Percentiles rank a stretch among this genome's conserved stretches.
Conservation (phyloP, 1,284 basidiomycete species). For the Irpex lacteus region DNA sequence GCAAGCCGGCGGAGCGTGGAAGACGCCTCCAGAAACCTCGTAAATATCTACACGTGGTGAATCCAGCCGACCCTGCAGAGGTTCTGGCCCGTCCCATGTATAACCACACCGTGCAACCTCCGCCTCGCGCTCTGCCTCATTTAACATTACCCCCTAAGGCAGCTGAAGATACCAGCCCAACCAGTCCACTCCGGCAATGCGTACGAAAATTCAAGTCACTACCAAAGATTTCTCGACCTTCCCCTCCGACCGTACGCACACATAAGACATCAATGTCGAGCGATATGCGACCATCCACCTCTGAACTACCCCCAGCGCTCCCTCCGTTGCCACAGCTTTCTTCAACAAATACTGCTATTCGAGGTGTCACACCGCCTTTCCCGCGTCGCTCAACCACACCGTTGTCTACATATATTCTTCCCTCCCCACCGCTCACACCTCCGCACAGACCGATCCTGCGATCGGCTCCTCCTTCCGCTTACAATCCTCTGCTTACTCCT, state of each 20-base stretch:
- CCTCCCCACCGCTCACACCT: neutral
- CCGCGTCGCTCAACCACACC: neutral
- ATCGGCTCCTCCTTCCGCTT: neutral
- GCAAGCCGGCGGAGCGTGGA: slow-evolving; percentile 12
- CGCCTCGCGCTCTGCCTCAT: neutral
- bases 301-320: neutral
- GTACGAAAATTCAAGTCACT: slow-evolving; percentile 1
- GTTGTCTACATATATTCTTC: neutral
- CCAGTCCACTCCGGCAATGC: neutral
- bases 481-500: neutral
- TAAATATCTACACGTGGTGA: slow-evolving; percentile 12
- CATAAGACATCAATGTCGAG: neutral
- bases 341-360: neutral
- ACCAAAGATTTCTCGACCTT: neutral
- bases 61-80: slow-evolving; percentile 27
- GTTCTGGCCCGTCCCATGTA: slow-evolving; percentile 30
- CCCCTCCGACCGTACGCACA: neutral
- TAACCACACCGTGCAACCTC: slow-evolving; percentile 22
- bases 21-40: slow-evolving; percentile 25
- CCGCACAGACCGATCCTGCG: neutral
- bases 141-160: neutral
- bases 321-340: neutral
- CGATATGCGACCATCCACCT: neutral
- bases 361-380: neutral
- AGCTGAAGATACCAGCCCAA: neutral